phyloP scores from a whole-genome alignment of 306 rosid genomes.

The barrel medic (Medicago truncatula) region MtrunA17r5.0-ANR NC_053042.1:34532501-34533000 shows the following conservation, averaged over 20 bases:
- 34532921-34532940: slow-evolving; percentile 37
- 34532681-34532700: not conserved
- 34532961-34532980: too few relatives aligned
- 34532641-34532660: slow-evolving; percentile 64
- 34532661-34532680: slow-evolving; percentile 32
- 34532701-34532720: not conserved
- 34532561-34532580: slow-evolving; percentile 78
- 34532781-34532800: slow-evolving; percentile 73
- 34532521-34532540: slow-evolving; percentile 47
- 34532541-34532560: slow-evolving; percentile 40
- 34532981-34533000: too few relatives aligned
- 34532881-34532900: slow-evolving; percentile 39
- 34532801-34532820: slow-evolving; percentile 56
- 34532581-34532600: slow-evolving; percentile 85
- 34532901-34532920: too few relatives aligned
- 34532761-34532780: slow-evolving; percentile 35
- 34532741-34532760: not conserved
- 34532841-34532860: slow-evolving; percentile 41
- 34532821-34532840: slow-evolving; percentile 35
- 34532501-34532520: slow-evolving; percentile 56
- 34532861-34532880: slow-evolving; percentile 37
- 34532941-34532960: not conserved
- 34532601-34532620: slow-evolving; percentile 73
- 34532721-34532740: not conserved
- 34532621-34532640: slow-evolving; percentile 54